Base-by-base conservation (phyloP, 768 basidiomycete genomes). In the Krasilnikovozyma curviuscula region DNA sequence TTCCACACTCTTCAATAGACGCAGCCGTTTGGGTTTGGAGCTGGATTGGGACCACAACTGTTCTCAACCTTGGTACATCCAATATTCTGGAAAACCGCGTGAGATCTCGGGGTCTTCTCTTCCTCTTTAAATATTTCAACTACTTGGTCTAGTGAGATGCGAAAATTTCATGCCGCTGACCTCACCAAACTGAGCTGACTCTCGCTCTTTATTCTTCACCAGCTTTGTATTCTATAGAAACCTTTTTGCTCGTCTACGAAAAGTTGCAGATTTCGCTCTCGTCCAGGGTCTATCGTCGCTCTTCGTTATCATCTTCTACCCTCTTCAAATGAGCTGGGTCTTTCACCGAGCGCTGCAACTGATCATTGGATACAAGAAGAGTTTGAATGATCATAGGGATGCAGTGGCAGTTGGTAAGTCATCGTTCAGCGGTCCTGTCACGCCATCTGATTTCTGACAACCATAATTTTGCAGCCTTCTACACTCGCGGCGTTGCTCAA, bases 1-100 rank as follows among this genome's bases (percentile, higher is more conserved):
- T 69, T 1, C 68, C 68, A 13, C 68, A 69, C 53, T 60, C 61
- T 0, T 65, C 61, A 18, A 38, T 67, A 3, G 67, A 69, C 42
- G 67, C 67, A 0, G 58, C 65, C 37, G 63, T 66, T 3, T 69
- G 67, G 60, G 67, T 67, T 1, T 68, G 59, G 46, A 64, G 62
- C 5, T 67, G 66, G 66, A 60, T 67, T 19, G 62, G 59, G 23
- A 66, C 57, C 34, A 52, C 50, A 8, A 52, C 44, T 3, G 49
- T 23, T 3, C 60, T 69, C 19, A 58, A 61, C 14, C 54, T 54
- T 3, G 48, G 66, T 13, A 65, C 62, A 7, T 55, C 58, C 24
- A 66, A 61, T 58, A 65, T 68, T 44, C 54, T 69, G 10, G 57
- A 63, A 32, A 52, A 56, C 25, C 68, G 67, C 50, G 65, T 69